These are phyloP conservation scores for Calonectria henricotiae DNA, from an alignment of 2,329 filamentous ascomycete genomes.

Conservation along the genomic window DNA sequence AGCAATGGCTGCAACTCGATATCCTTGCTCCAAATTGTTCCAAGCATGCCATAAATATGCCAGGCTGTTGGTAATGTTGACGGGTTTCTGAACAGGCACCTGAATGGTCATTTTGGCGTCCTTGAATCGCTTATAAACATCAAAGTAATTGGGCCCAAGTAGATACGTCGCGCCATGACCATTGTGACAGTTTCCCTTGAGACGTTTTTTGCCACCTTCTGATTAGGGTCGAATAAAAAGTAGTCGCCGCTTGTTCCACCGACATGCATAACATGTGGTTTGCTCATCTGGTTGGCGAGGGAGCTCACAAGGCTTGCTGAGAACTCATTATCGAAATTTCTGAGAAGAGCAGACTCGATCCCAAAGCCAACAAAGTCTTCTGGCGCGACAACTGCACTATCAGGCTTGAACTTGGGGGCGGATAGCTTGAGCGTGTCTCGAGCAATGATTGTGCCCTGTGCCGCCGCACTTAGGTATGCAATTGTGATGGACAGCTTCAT, in stretches of 20 bases:
- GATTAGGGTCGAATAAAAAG: not conserved
- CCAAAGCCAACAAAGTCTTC: constrained; percentile 10
- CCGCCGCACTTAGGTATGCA: not conserved
- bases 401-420: not conserved
- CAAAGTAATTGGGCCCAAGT: not conserved
- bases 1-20: not conserved
- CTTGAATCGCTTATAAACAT: constrained; percentile 4
- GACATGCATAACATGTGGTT: not conserved
- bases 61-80: not conserved
- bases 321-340: not conserved
- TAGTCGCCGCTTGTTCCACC: constrained; percentile 18
- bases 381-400: not conserved
- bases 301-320: constrained; percentile 11
- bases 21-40: not conserved
- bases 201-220: not conserved
- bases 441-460: not conserved
- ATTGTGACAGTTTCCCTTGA: constrained; percentile 2
- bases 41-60: constrained; percentile 8
- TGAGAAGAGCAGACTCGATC: not conserved
- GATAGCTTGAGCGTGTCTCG: not conserved
- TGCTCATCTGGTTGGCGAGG: not conserved
- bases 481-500: constrained; percentile 57
- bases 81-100: not conserved
- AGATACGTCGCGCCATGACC: not conserved
- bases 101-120: constrained; percentile 12